Evolutionary conservation across 495 filamentous ascomycete species (phyloP), one percentile per base, ranked within the genome.

Genomic region (Penicillium paxilli): DNA sequence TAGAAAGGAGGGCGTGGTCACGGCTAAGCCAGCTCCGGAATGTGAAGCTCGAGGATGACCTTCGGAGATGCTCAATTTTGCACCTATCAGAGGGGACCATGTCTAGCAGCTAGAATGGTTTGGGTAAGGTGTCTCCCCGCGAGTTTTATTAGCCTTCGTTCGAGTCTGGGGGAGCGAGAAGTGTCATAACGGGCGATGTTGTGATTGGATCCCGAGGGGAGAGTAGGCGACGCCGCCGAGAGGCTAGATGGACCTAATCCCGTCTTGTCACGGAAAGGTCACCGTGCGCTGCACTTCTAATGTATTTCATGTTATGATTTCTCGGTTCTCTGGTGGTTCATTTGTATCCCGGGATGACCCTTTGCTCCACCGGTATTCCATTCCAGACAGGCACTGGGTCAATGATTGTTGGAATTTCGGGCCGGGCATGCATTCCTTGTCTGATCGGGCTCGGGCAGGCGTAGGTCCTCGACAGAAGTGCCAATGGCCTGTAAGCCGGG

Each of bases 61-160:
- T 16, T 19, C 14, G 4, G 16, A 38, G 35, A 38, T 16, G 3
- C 4, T 10, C 7, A 51, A 51, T 59, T 57, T 62, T 17, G 52
- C 62, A 65, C 62, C 58, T 65, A 65, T 62, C 55, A 62, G 12
- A 59, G 14, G 20, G 21, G 3, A 2, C 3, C 5, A 14, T 9
- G 11, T 9, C 1, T n/a, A 14, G 19, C 6, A 4, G 11, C 24
- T 45, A 40, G 12, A 22, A n/a, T 26, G n/a, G 5, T 33, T 44
- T 4, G 5, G 20, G 14, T 11, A 5, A 24, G 5, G 14, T n/a
- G 11, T 35, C 19, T 21, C 9, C 21, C 37, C 38, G 49, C 17
- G 22, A 30, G n/a, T 35, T 3, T 17, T 25, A 54, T 54, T 51
- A 28, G 23, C 14, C 38, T 25, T 28, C 28, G 23, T 38, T 11